Evolutionary conservation across 2,329 filamentous ascomycete species (phyloP), one percentile per base, ranked within the genome.

Genomic region (Fusarium praegraminearum): DNA sequence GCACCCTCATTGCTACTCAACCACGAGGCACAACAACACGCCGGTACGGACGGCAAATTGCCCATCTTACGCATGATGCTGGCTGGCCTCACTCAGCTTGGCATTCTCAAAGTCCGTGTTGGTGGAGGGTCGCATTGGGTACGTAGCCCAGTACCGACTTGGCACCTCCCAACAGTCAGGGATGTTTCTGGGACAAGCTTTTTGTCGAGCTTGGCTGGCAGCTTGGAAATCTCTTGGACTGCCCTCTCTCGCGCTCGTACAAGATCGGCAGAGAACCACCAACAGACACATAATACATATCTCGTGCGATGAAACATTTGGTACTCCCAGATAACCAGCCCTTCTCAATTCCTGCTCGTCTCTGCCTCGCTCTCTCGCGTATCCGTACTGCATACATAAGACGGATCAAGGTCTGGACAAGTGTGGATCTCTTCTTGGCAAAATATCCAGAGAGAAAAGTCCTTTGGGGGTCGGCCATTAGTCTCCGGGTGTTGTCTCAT

Each of bases 391-490:
- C n/a, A 26, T 18, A 30, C 18, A 28, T 28, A 45, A 45, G 41
- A 46, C 12, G 26, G 18, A 30, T 26, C 24, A 59, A 49, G 61
- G 62, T 20, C 62, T 61, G 51, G 62, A 46, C 57, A 67, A 52
- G 32, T 62, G 44, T 69, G 50, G 60, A 46, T 30, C 18, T 45
- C 38, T 20, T 4, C 57, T 69, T 59, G 65, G 62, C 57, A 67
- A 52, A 26, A 44, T 11, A 18, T 30, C 4, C 22, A 22, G 36
- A 36, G 12, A 36, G 22, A 35, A 33, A 22, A 26, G 28, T 28
- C 43, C 54, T 72, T 65, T 65, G 53, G 71, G 63, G 69, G 71
- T 44, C 64, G 63, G 66, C 69, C 36, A 73, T 70, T 63, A 62
- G 69, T 53, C 51, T 73, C 62, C 49, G 60, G 24, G 22, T 22